Conservation (phyloP, 768 basidiomycete genomes). For the Scleroderma bovista region DNA sequence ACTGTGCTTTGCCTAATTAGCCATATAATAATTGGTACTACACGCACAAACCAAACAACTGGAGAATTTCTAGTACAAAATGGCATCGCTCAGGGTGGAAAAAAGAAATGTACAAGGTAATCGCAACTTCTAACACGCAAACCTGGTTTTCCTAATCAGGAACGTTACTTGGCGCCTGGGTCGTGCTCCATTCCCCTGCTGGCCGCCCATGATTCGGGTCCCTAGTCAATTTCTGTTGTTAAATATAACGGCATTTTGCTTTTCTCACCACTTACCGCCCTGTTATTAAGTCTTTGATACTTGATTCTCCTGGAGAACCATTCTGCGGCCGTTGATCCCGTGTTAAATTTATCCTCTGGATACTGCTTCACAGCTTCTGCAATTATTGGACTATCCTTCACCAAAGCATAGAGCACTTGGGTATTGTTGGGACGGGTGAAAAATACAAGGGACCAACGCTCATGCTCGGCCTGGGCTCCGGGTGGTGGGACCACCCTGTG, state of each 20-base stretch:
- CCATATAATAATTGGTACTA: too few species aligned
- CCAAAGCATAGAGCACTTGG: constrained; percentile 44
- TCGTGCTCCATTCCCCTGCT: constrained; percentile 28
- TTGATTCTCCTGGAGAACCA: constrained; percentile 40
- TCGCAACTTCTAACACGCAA: too few species aligned
- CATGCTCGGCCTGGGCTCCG: constrained; percentile 43
- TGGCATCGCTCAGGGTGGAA: too few species aligned
- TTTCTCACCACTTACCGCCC: constrained; percentile 28
- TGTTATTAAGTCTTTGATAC: constrained; percentile 37
- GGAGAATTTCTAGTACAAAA: too few species aligned
- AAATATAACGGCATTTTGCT: not conserved
- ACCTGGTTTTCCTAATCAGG: too few species aligned
- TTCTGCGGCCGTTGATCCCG: constrained; percentile 32
- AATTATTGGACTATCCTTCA: constrained; percentile 46
- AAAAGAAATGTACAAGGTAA: too few species aligned
- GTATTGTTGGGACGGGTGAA: constrained; percentile 60
- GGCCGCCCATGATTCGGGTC: constrained; percentile 27
- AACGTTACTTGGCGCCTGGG: constrained; percentile 11
- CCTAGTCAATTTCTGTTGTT: constrained; percentile 9
- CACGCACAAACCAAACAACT: too few species aligned
- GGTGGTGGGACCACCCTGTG: constrained; percentile 65
- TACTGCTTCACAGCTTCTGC: constrained; percentile 35
- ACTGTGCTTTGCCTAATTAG: too few species aligned
- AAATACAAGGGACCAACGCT: constrained; percentile 65
- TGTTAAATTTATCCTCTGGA: constrained; percentile 34